A percentile compares a stretch with the other conserved stretches of the same genome.
phyloP scores from a whole-genome alignment of 2,329 filamentous ascomycete species.

The Ophiosphaerella herpotricha region DNA sequence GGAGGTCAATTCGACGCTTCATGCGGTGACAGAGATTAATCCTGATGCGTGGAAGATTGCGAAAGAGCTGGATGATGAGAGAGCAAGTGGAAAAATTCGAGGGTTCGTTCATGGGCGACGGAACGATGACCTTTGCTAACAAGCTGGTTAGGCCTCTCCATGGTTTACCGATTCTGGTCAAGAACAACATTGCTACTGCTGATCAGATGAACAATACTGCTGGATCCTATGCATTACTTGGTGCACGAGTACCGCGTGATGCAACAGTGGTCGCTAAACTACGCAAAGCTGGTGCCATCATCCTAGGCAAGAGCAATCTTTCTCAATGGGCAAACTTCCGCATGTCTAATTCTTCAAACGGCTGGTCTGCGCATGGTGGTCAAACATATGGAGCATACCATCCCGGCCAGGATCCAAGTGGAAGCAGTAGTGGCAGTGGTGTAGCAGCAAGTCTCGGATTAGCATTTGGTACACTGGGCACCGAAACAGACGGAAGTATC shows the following conservation, averaged over 20 bases:
- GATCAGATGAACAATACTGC: slow-evolving; percentile 68
- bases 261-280: slow-evolving; percentile 64
- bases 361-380: slow-evolving; percentile 68
- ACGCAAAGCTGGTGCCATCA: slow-evolving; percentile 63
- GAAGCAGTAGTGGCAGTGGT: slow-evolving; percentile 57
- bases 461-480: slow-evolving; percentile 62
- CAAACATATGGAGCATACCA: slow-evolving; percentile 67
- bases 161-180: slow-evolving; percentile 68
- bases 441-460: slow-evolving; percentile 65
- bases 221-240: slow-evolving; percentile 66
- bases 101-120: slow-evolving; percentile 39
- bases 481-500: slow-evolving; percentile 68
- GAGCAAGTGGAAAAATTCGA: slow-evolving; percentile 52
- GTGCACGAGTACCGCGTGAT: slow-evolving; percentile 62
- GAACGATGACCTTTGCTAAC: not conserved
- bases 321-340: slow-evolving; percentile 69
- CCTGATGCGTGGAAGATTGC: slow-evolving; percentile 60
- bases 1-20: slow-evolving; percentile 59
- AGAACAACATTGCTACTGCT: slow-evolving; percentile 68
- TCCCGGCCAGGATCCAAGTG: slow-evolving; percentile 61
- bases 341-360: slow-evolving; percentile 61
- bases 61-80: slow-evolving; percentile 53
- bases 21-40: slow-evolving; percentile 60
- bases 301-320: slow-evolving; percentile 69
- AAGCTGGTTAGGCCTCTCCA: slow-evolving; percentile 56